phyloP scores from a whole-genome alignment of 2,329 filamentous ascomycete species.

The Aaosphaeria arxii region DNA sequence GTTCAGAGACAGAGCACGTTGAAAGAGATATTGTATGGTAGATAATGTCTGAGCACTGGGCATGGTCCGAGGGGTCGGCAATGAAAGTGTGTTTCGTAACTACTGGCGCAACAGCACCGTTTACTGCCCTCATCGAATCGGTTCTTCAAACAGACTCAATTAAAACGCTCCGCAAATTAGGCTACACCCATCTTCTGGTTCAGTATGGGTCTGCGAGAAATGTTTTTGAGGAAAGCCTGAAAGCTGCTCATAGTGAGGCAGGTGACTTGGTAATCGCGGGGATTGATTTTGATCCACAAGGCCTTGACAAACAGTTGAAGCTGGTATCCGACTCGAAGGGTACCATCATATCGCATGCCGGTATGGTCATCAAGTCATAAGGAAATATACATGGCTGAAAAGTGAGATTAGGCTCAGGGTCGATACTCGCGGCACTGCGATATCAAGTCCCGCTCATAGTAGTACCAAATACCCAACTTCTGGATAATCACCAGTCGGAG shows the following conservation, averaged over 20 bases:
- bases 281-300: conserved; percentile 64
- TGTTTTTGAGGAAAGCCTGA: conserved; percentile 46
- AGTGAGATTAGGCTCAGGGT: conserved; percentile 70
- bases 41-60: background rate
- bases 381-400: conserved; percentile 2
- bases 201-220: conserved; percentile 72
- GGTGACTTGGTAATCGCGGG: conserved; percentile 47
- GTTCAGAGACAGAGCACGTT: too few species aligned
- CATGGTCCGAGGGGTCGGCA: background rate
- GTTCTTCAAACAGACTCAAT: conserved; percentile 64
- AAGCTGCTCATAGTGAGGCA: conserved; percentile 12
- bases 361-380: conserved; percentile 47
- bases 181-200: conserved; percentile 70
- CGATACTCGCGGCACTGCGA: conserved; percentile 78
- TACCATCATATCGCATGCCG: conserved; percentile 84
- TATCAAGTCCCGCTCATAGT: conserved; percentile 76
- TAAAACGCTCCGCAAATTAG: conserved; percentile 52
- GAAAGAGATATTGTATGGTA: too few species aligned
- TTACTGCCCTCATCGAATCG: conserved; percentile 66
- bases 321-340: conserved; percentile 58
- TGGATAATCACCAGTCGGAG: conserved; percentile 90
- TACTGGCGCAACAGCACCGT: conserved; percentile 86
- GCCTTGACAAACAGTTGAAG: conserved; percentile 60
- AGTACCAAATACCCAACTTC: conserved; percentile 76
- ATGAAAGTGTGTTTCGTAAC: conserved; percentile 73